Evolutionary conservation across 2,329 filamentous ascomycete species (phyloP).

Genomic region (Teratosphaeria pseudoeucalypti): DNA sequence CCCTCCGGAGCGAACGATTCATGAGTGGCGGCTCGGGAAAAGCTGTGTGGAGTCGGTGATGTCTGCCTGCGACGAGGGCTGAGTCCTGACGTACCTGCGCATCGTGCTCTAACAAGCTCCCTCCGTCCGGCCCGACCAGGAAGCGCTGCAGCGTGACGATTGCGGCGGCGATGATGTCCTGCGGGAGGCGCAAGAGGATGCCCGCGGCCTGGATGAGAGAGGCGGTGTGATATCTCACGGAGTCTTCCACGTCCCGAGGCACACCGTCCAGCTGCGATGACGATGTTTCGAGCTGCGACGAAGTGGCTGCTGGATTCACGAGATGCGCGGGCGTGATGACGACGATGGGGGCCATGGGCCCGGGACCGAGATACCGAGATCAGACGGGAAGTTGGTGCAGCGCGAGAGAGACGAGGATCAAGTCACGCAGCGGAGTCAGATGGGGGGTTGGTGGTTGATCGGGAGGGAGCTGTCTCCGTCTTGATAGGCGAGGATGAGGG

Average conservation of each 20-base stretch:
- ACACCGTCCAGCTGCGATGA: constrained; percentile 47
- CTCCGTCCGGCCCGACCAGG: constrained; percentile 54
- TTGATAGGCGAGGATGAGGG: background rate
- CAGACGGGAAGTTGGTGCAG: background rate
- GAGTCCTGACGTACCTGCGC: constrained; percentile 34
- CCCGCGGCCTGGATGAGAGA: constrained; percentile 68
- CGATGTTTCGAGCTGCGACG: constrained; percentile 55
- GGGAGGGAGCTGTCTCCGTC: background rate
- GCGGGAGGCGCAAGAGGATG: constrained; percentile 70
- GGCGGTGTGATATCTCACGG: constrained; percentile 60
- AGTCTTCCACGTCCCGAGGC: constrained; percentile 59
- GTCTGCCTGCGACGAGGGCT: background rate
- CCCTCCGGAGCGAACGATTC: background rate
- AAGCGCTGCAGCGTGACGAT: constrained; percentile 74
- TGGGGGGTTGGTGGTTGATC: background rate
- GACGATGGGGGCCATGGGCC: background rate
- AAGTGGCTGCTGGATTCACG: constrained; percentile 60
- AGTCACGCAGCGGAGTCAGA: background rate
- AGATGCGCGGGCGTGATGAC: constrained; percentile 34
- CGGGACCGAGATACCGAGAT: background rate
- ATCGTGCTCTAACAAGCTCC: constrained; percentile 41
- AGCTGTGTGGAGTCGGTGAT: background rate
- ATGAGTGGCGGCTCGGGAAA: background rate
- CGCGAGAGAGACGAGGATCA: background rate
- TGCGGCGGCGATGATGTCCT: constrained; percentile 76